These are phyloP conservation scores for Solanum sparsipilum DNA, from an alignment of 257 asterid species.

Conservation along the genomic window DNA sequence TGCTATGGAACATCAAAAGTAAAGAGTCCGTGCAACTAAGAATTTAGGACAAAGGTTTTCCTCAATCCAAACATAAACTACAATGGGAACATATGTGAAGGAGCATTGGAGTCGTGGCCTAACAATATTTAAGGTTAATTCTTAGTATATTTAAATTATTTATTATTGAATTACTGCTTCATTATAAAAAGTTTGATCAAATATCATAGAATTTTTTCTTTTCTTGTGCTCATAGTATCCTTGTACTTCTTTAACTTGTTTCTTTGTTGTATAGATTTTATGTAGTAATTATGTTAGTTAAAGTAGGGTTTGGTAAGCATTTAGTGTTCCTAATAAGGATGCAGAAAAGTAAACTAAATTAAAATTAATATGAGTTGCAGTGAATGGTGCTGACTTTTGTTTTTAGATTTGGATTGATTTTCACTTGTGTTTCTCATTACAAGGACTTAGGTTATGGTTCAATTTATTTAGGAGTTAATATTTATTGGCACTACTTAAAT, in stretches of 20 bases:
- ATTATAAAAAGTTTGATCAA: neutral
- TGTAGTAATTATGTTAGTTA: neutral
- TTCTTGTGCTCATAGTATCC: neutral
- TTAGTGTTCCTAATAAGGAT: neutral
- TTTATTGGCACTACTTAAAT: neutral
- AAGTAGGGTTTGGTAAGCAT: neutral
- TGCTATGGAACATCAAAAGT: neutral
- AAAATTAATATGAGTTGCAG: neutral
- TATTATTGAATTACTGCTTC: neutral
- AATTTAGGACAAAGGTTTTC: no score
- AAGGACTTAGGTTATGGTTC: neutral
- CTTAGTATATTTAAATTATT: neutral
- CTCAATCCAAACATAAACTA: conserved; percentile 71
- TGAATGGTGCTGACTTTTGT: neutral
- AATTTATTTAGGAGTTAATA: no score
- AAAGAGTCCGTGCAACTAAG: no score
- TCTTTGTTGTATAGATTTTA: neutral
- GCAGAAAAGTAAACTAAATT: neutral
- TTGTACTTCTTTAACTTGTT: no score
- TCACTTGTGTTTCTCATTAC: neutral
- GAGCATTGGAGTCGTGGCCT: conserved; percentile 96
- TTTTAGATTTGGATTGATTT: no score
- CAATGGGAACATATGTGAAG: conserved; percentile 87
- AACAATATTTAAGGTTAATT: conserved; percentile 66
- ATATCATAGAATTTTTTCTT: neutral